A percentile compares a stretch with the other conserved stretches of the same genome.
phyloP scores from a whole-genome alignment of 306 rosid species.

The Dalbergia oliveri region DNA sequence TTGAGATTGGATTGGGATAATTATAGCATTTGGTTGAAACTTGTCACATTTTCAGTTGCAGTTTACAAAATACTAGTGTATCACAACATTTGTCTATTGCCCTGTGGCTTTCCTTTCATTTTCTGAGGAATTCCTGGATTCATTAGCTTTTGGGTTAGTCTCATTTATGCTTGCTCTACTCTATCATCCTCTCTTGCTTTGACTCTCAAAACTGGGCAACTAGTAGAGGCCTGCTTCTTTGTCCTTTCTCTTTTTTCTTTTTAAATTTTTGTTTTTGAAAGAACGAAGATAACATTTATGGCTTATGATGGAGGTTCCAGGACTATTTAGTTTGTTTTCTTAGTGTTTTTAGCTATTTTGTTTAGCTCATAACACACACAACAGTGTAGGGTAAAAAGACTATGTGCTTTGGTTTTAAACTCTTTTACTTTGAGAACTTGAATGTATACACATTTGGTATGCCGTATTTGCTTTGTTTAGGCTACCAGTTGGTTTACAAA shows the following conservation, averaged over 20 bases:
- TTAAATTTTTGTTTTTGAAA: background rate
- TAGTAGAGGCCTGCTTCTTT: slow-evolving; percentile 10
- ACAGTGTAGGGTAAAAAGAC: background rate
- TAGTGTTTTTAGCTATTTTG: background rate
- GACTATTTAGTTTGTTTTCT: background rate
- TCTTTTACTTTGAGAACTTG: background rate
- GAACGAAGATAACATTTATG: slow-evolving; percentile 1
- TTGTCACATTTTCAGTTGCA: background rate
- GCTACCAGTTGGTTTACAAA: slow-evolving; percentile 4
- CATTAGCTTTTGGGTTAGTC: background rate
- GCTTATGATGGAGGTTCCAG: background rate
- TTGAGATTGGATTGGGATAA: slow-evolving; percentile 9
- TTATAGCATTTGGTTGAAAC: background rate
- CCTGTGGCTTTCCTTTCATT: background rate
- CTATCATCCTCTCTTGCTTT: background rate
- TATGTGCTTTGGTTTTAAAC: background rate
- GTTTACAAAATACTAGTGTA: background rate
- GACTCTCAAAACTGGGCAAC: background rate
- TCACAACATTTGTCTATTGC: background rate
- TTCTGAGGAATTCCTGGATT: background rate
- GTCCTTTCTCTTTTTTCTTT: background rate
- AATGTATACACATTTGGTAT: background rate
- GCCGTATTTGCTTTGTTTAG: background rate
- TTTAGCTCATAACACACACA: slow-evolving; percentile 14
- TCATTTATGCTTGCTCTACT: background rate